Evolutionary conservation across 805 yeast genomes (phyloP), one percentile per base, ranked within the genome.

Genomic region (Suhomyces sp.): DNA sequence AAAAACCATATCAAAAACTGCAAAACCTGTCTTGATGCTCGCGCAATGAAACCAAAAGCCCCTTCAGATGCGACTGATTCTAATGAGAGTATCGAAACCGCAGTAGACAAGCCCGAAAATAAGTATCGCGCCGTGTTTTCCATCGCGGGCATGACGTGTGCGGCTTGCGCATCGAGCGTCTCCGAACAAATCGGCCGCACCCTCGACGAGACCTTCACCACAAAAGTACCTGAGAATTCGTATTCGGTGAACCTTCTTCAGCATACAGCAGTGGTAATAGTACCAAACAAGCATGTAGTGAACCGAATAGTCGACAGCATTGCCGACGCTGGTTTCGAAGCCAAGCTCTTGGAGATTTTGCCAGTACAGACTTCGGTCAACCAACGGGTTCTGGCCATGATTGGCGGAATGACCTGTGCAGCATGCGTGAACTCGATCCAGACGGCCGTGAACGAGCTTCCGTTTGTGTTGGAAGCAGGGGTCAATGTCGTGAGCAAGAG

Each of bases 361-460:
- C 91, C 90, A 0, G 77, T 85, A 3, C 77, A 77, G 31, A 70
- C 80, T 33, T 71, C 81, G 6, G 61, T 71, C 5, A 78, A 76
- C 51, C 79, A 72, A 58, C 79, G 78, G 58, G 80, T 85, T 7
- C 71, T 76, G 9, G 90, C 90, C 0, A 69, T 83, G 0, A 82
- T 88, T 44, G 88, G 86, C 9, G 93, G 92, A 3, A 86, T 87
- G 66, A 83, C 90, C 0, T 88, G 93, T 68, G 84, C 88, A 6
- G 82, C 90, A 0, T 86, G 94, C 66, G 83, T 83, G 1, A 76
- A 76, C 41, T 72, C 92, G 0, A 80, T 88, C 9, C 68, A 73
- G 8, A 67, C 74, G 7, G 76, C 81, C 31, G 81, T 73, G 24
- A 64, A 64, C 33, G 77, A 72, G 4, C 61, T 86, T 40, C 78